These are phyloP conservation scores for Flaveria trinervia DNA, from an alignment of 129 eudicot genomes.

Conservation along the genomic window DNA sequence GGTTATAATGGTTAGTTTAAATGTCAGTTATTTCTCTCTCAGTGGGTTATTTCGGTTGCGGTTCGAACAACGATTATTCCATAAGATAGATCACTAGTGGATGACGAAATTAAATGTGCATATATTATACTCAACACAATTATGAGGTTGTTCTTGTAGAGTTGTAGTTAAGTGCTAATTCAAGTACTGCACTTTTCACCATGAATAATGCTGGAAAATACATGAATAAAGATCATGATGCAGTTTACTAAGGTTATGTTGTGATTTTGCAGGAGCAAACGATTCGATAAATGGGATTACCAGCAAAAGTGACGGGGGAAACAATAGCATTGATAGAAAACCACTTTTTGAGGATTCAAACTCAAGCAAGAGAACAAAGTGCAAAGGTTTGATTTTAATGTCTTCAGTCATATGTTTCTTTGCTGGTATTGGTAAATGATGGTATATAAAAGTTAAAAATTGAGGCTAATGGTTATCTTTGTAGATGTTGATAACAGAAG, in stretches of 20 bases:
- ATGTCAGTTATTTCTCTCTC: too few species aligned
- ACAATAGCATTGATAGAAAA: neutral
- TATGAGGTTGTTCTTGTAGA: neutral
- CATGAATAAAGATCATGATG: neutral
- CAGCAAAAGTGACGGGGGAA: conserved; percentile 7
- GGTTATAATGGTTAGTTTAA: too few species aligned
- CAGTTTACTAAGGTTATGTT: conserved; percentile 13
- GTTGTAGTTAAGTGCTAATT: neutral
- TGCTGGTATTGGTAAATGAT: neutral
- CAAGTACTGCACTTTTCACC: neutral
- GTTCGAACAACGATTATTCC: too few species aligned
- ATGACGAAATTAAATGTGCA: neutral
- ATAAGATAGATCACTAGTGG: too few species aligned
- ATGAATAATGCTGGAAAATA: neutral
- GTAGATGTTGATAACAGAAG: conserved; percentile 12
- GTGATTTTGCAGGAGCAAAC: conserved; percentile 41
- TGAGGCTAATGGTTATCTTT: conserved; percentile 9
- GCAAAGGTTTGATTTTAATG: conserved; percentile 46
- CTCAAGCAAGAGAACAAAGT: conserved; percentile 35
- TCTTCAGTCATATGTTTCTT: neutral
- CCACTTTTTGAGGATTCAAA: conserved; percentile 28
- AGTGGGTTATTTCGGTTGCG: too few species aligned
- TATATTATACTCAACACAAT: neutral
- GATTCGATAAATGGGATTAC: conserved; percentile 34
- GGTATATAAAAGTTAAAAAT: neutral